Evolutionary conservation across 2,329 filamentous ascomycete genomes (phyloP).

Genomic region (Pseudopithomyces maydicus): DNA sequence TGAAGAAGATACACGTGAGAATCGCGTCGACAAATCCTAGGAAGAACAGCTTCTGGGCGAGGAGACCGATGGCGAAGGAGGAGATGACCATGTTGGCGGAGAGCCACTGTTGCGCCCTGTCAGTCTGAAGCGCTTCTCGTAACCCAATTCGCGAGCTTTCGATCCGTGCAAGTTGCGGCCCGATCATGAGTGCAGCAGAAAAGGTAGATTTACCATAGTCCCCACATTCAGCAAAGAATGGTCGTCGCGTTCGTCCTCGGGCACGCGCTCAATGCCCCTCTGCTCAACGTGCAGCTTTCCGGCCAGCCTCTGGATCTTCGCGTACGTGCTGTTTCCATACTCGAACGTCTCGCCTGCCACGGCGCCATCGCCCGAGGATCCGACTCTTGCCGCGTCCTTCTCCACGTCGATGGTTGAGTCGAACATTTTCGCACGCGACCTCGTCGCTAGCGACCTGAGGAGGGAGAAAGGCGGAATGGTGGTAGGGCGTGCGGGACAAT

Average conservation of each 20-base stretch:
- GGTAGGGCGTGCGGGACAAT: background rate
- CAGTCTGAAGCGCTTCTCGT: background rate
- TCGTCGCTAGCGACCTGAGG: background rate
- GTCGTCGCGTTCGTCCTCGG: conserved; percentile 70
- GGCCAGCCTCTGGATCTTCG: conserved; percentile 66
- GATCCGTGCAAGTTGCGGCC: background rate
- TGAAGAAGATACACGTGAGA: conserved; percentile 75
- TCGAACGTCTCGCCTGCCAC: conserved; percentile 65
- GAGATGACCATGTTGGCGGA: conserved; percentile 80
- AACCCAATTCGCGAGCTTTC: background rate
- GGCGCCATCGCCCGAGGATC: conserved; percentile 47
- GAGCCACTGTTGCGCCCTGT: conserved; percentile 62
- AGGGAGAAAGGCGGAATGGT: background rate
- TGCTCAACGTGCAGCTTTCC: conserved; percentile 72
- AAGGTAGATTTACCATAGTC: conserved; percentile 65
- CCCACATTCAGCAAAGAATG: conserved; percentile 68
- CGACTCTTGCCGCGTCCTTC: conserved; percentile 27
- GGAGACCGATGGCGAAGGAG: conserved; percentile 75
- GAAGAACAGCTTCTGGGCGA: conserved; percentile 70
- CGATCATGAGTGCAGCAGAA: background rate
- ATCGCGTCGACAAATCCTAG: conserved; percentile 76
- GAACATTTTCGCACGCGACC: background rate
- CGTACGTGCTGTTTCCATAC: conserved; percentile 61
- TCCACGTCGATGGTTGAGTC: conserved; percentile 22
- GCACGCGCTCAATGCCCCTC: conserved; percentile 76